Evolutionary conservation across 1,284 basidiomycete species (phyloP), one percentile per base, ranked within the genome.

Genomic region (Gomphus bonarii): DNA sequence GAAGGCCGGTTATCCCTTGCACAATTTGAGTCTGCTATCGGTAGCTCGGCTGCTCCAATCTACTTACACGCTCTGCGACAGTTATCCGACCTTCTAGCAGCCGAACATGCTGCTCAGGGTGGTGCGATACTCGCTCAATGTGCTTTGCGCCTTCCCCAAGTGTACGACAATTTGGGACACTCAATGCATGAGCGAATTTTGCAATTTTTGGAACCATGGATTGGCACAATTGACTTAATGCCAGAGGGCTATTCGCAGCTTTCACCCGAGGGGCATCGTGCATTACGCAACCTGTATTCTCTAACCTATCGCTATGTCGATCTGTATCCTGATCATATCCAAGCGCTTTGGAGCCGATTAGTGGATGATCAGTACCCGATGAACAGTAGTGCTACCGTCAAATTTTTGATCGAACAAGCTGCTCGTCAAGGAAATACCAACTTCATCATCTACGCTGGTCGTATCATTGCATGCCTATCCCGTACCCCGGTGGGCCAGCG

Each of bases 391-490:
- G 88, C 89, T 0, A 78, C 93, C 20, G 76, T 91, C 55, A 82
- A 86, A 48, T 97, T 94, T 69, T 72, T 97, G 3, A 77, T 97
- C 47, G 90, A 94, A 62, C 91, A 97, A 64, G 88, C 90, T 0
- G 84, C 88, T 57, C 89, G 88, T 69, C 84, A 93, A 46, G 85
- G 88, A 31, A 91, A 81, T 62, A 77, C 80, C 3, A 78, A 84
- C 10, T 95, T 92, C 66, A 80, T 95, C 58, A 76, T 75, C 50
- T 88, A 90, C 64, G 88, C 90, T 1, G 83, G 88, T 52, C 85
- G 86, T 61, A 84, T 95, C 53, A 81, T 95, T 30, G 87, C 92
- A 0, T 94, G 84, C 61, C 76, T 97, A 12, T 91, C 90, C 49
- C 84, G 88, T 58, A 90, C 89, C 22, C 75, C 77, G 4, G 80